These are phyloP conservation scores for Debaryomyces subglobosus DNA, from an alignment of 1,139 yeast species.

Conservation along the genomic window DNA sequence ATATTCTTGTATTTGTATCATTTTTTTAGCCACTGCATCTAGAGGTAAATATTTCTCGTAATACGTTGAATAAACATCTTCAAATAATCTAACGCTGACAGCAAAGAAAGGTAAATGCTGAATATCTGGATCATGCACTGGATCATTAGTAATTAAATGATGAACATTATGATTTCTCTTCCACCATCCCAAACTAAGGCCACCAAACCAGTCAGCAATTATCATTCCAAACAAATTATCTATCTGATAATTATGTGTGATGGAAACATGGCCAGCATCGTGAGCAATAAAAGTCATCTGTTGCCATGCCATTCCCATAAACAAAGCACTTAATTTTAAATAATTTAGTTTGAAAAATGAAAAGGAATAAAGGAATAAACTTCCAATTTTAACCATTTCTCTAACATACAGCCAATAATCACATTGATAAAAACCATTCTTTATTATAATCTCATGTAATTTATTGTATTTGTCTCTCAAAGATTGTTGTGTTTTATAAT, in stretches of 20 bases:
- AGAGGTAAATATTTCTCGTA: conserved; percentile 68
- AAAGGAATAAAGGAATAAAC: conserved; percentile 55
- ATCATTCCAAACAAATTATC: conserved; percentile 76
- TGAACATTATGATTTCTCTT: conserved; percentile 90
- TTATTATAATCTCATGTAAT: conserved; percentile 58
- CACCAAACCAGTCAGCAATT: conserved; percentile 83
- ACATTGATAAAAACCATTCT: conserved; percentile 69
- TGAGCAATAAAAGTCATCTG: conserved; percentile 87
- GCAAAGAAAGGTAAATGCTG: conserved; percentile 93
- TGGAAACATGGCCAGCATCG: conserved; percentile 85
- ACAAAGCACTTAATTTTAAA: conserved; percentile 60
- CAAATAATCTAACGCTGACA: conserved; percentile 71
- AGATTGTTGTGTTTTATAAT: conserved; percentile 62
- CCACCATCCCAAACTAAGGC: conserved; percentile 93
- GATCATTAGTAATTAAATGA: conserved; percentile 86
- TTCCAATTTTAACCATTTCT: conserved; percentile 63
- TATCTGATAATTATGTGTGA: conserved; percentile 77
- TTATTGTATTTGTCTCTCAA: conserved; percentile 61
- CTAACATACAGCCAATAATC: conserved; percentile 70
- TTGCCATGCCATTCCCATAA: conserved; percentile 84
- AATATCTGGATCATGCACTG: conserved; percentile 91
- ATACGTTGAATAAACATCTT: conserved; percentile 74
- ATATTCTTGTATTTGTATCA: conserved; percentile 68
- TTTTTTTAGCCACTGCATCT: conserved; percentile 62
- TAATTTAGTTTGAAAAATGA: conserved; percentile 50